Evolutionary conservation across 1,284 basidiomycete species (phyloP).

Genomic region (Cutaneotrichosporon sp.): DNA sequence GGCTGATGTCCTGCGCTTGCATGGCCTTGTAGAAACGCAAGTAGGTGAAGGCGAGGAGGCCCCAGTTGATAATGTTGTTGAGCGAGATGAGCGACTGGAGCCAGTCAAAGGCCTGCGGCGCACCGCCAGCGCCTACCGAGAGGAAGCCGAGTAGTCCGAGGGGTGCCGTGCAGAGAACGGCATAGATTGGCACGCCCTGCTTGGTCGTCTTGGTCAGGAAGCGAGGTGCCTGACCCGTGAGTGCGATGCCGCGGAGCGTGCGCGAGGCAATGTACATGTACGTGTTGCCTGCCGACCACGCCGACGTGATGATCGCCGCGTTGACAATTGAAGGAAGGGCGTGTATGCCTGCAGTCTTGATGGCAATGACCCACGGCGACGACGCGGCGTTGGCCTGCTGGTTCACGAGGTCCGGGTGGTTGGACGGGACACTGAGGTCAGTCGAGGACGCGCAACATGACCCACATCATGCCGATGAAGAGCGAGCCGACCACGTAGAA

Average conservation of each 20-base stretch:
- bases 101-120: constrained; percentile 54
- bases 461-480: constrained; percentile 16
- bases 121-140: constrained; percentile 63
- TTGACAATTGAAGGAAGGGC: constrained; percentile 64
- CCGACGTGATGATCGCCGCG: constrained; percentile 63
- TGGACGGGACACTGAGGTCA: constrained; percentile 58
- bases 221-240: constrained; percentile 70
- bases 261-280: constrained; percentile 54
- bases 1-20: constrained; percentile 33
- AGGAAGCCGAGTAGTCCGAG: constrained; percentile 64
- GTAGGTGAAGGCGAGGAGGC: constrained; percentile 53
- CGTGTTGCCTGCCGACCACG: constrained; percentile 58
- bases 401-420: constrained; percentile 13
- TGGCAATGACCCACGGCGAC: constrained; percentile 52
- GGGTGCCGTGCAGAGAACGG: constrained; percentile 63
- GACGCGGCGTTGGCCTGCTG: constrained; percentile 38
- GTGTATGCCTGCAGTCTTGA: constrained; percentile 61
- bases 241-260: constrained; percentile 51
- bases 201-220: constrained; percentile 66
- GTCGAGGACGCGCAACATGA: constrained; percentile 61
- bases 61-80: constrained; percentile 34
- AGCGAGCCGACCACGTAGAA: constrained; percentile 36
- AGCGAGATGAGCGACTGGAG: constrained; percentile 52
- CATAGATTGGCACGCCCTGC: constrained; percentile 71
- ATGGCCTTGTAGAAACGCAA: constrained; percentile 36